Base-by-base conservation (phyloP, 2,329 filamentous ascomycete species). In the Fusarium clavum region DNA sequence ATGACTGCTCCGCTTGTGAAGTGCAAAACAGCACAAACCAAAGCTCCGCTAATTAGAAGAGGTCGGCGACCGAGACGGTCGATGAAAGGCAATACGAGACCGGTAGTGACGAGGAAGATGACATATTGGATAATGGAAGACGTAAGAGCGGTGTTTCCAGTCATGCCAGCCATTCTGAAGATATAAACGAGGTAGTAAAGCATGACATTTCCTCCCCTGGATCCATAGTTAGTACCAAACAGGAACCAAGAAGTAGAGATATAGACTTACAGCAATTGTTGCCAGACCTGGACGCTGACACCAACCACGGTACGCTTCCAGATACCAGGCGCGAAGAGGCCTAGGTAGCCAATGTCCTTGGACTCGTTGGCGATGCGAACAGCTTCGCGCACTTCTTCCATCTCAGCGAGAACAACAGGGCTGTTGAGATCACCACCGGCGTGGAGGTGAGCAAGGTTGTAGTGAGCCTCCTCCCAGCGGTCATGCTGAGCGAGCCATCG, bases 401-500 rank as follows among this genome's bases (percentile, higher is more conserved):
- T 85, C 75, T 90, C 88, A 0, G 86, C 85, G 27, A 88, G 74
- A 10, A 91, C 87, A 2, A 85, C 71, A 0, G 88, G 85, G 62
- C 89, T 83, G 9, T 84, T 78, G 22, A 80, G 78, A 60, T 90
- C 83, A 7, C 88, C 88, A 2, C 81, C 80, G 4, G 85, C 87
- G 63, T 90, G 88, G 5, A 91, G 83, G 54, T 84, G 76, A 12
- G 87, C 87, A n/a, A 90, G 81, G 2, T 82, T 84, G 52, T 81
- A 75, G 44, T 85, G 80, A 10, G 83, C 81, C 61, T 86, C 88
- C 67, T 89, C 84, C 81, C 87, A 88, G 13, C 88, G 85, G 57
- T 89, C 88, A 29, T 89, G 84, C 69, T 85, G 85, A 16, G 88
- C 88, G 18, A 91, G 81, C 89, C 88, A 91, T 73, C 89, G 82